phyloP scores from a whole-genome alignment of 2,329 filamentous ascomycete species.

The Rutstroemia sp. region DNA sequence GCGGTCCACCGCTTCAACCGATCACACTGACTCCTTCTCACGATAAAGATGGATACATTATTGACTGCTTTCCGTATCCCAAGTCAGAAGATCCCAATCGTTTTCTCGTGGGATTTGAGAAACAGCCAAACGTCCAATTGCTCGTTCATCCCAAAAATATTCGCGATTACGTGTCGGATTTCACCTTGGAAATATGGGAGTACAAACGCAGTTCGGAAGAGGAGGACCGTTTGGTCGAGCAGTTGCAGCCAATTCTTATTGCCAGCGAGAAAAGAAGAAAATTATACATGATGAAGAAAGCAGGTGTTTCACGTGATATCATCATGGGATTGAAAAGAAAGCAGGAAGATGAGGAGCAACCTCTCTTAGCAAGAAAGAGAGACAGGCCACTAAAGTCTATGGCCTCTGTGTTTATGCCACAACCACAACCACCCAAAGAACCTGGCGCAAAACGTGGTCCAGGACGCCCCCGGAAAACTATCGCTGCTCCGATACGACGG shows the following conservation, averaged over 20 bases:
- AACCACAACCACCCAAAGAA: neutral
- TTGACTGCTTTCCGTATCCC: constrained; percentile 43
- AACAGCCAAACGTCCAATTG: constrained; percentile 39
- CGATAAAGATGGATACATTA: constrained; percentile 47
- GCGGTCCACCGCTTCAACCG: constrained; percentile 40
- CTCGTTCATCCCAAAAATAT: constrained; percentile 41
- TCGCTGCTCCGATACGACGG: neutral
- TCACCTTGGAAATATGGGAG: constrained; percentile 50
- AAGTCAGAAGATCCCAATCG: constrained; percentile 13
- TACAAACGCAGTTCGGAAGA: constrained; percentile 26
- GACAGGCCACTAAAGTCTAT: constrained; percentile 8
- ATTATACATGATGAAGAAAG: constrained; percentile 7
- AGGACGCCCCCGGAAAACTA: constrained; percentile 4
- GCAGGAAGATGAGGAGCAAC: constrained; percentile 1
- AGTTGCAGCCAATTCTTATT: constrained; percentile 8
- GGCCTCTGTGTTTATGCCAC: constrained; percentile 1
- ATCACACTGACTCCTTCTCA: constrained; percentile 40
- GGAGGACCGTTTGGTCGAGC: constrained; percentile 8
- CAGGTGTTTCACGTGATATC: constrained; percentile 1
- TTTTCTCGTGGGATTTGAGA: constrained; percentile 22
- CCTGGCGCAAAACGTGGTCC: neutral
- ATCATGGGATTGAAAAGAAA: neutral
- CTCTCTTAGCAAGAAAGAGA: constrained; percentile 6
- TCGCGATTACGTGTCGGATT: constrained; percentile 51
- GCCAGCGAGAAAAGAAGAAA: constrained; percentile 9